Conservation (phyloP, 176 grass and related monocot species). For the Miscanthus lutarioriparius region DNA sequence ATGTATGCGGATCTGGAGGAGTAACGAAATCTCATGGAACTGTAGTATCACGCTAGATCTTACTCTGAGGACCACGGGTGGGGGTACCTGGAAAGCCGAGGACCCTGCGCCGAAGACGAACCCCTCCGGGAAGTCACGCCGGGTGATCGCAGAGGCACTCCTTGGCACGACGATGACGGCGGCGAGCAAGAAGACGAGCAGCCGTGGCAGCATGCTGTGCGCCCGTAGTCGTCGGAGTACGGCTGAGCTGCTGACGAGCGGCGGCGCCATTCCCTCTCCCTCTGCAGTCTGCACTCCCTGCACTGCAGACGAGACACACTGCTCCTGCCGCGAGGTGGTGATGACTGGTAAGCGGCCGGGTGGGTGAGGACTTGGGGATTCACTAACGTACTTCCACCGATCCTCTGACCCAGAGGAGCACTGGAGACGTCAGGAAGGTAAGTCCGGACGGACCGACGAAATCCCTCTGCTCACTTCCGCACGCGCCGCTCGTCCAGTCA, state of each 20-base stretch:
- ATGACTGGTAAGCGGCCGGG: not conserved
- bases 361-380: not conserved
- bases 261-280: not conserved
- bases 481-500: no score
- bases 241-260: not conserved
- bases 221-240: not conserved
- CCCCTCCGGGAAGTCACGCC: conserved; percentile 39
- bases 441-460: no score
- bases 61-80: not conserved
- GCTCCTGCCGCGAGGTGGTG: not conserved
- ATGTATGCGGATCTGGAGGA: not conserved
- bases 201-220: not conserved
- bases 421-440: not conserved
- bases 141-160: conserved; percentile 24
- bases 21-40: no score
- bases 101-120: conserved; percentile 51
- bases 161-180: not conserved
- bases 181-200: not conserved
- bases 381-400: not conserved
- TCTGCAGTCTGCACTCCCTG: not conserved
- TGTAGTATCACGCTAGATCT: not conserved
- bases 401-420: not conserved
- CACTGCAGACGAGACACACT: not conserved
- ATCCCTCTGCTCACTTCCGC: no score
- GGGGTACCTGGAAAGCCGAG: conserved; percentile 45